A percentile compares a stretch with the other conserved stretches of the same genome.
Conservation (phyloP, 2,329 filamentous ascomycete genomes). For the Byssothecium circinans region DNA sequence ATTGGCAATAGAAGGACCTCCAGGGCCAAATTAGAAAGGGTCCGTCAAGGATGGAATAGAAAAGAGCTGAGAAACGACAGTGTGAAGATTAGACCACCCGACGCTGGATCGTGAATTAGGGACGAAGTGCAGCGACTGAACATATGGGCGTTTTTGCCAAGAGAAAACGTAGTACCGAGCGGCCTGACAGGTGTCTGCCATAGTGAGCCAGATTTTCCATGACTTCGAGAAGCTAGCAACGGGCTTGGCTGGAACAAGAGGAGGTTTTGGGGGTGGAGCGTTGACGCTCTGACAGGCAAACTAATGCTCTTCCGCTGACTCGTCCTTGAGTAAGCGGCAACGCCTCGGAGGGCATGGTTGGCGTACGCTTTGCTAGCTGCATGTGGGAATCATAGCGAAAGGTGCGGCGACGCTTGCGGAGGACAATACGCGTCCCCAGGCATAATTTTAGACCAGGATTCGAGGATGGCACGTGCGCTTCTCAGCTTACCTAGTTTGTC, state of each 20-base stretch:
- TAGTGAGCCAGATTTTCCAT: constrained; percentile 3
- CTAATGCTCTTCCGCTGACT: constrained; percentile 3
- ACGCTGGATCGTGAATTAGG: constrained; percentile 12
- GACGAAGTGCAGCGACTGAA: neutral
- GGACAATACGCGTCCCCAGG: constrained; percentile 2
- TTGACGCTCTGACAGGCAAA: constrained; percentile 7
- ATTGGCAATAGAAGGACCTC: constrained; percentile 14
- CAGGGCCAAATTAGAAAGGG: constrained; percentile 11
- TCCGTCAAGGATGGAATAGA: constrained; percentile 10
- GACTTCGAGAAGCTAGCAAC: constrained; percentile 1
- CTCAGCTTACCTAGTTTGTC: too few relatives aligned
- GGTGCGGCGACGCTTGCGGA: neutral
- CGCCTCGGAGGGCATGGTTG: neutral
- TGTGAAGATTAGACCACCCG: neutral
- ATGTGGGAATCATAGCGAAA: neutral
- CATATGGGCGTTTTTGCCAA: constrained; percentile 2
- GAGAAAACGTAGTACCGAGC: constrained; percentile 2
- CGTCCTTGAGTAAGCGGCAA: neutral
- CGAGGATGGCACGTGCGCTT: neutral
- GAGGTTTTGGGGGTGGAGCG: constrained; percentile 14
- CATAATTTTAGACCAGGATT: neutral
- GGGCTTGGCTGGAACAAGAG: constrained; percentile 20
- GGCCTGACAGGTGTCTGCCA: neutral
- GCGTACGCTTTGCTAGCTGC: neutral
- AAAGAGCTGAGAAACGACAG: neutral